Percentiles rank a stretch among this genome's conserved stretches.
phyloP scores from a whole-genome alignment of 768 basidiomycete species.

The Lactarius hengduanensis region DNA sequence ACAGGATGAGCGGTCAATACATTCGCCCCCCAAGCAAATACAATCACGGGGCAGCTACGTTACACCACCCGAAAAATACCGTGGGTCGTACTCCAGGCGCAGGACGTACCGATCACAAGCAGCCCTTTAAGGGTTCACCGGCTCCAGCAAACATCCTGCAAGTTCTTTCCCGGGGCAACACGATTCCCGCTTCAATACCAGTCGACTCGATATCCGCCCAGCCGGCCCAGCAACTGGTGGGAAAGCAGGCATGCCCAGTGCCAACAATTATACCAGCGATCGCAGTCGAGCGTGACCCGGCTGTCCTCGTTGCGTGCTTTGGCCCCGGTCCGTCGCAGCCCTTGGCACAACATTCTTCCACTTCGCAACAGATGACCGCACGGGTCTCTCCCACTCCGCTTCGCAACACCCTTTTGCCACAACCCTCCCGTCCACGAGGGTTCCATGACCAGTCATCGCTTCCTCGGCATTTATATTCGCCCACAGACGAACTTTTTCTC shows the following conservation, averaged over 20 bases:
- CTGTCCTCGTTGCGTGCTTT: not conserved
- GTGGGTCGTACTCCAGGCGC: no score
- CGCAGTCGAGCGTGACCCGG: conserved; percentile 1
- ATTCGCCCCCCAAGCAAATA: no score
- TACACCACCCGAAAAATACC: no score
- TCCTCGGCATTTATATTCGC: not conserved
- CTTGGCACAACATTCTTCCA: not conserved
- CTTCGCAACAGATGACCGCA: not conserved
- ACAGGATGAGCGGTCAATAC: no score
- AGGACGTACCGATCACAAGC: not conserved
- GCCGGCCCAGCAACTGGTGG: no score
- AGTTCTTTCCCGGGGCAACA: not conserved
- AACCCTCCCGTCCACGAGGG: not conserved
- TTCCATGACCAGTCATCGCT: not conserved
- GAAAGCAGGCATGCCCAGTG: no score
- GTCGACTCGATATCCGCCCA: no score
- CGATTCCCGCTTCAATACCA: not conserved
- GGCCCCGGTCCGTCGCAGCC: not conserved
- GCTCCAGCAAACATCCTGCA: not conserved
- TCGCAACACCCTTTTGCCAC: not conserved
- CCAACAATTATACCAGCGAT: not conserved
- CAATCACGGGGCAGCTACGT: no score
- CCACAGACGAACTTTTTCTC: conserved; percentile 28
- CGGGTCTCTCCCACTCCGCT: not conserved
- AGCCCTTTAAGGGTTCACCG: not conserved